A percentile compares a stretch with the other conserved stretches of the same genome.
These are phyloP conservation scores for Chytridiales sp. DNA, from an alignment of 371 early-diverging fungal genomes.

Conservation along the genomic window DNA sequence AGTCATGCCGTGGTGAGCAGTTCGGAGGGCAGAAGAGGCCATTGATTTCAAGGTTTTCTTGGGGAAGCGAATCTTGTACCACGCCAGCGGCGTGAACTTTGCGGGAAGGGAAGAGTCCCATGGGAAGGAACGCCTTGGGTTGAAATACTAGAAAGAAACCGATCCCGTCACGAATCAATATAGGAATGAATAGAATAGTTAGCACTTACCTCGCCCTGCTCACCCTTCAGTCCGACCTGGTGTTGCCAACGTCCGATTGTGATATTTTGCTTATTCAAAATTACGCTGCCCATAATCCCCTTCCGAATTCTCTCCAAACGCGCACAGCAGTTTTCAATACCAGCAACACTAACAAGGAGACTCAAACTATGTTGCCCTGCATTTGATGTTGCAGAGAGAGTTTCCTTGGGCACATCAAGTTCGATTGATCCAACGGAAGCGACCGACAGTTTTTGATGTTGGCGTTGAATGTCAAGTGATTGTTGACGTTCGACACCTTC, in stretches of 20 bases:
- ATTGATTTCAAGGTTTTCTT: background rate
- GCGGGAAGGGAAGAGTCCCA: background rate
- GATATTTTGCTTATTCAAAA: slow-evolving; percentile 39
- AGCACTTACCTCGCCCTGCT: slow-evolving; percentile 18
- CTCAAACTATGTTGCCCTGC: slow-evolving; percentile 22
- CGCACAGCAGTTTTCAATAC: slow-evolving; percentile 39
- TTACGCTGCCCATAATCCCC: slow-evolving; percentile 43
- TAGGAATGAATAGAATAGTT: background rate
- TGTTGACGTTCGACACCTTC: background rate
- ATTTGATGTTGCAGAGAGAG: background rate
- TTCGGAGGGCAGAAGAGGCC: background rate
- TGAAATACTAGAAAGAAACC: background rate
- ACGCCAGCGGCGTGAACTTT: slow-evolving; percentile 9
- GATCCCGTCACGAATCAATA: background rate
- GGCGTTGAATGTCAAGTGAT: background rate
- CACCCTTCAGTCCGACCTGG: slow-evolving; percentile 40
- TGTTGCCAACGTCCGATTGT: slow-evolving; percentile 42
- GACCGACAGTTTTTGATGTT: background rate
- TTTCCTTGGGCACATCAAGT: background rate
- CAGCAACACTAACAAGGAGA: slow-evolving; percentile 42
- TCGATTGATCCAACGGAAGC: slow-evolving; percentile 8
- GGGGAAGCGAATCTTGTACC: slow-evolving; percentile 28
- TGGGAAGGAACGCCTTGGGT: background rate
- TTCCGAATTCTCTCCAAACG: slow-evolving; percentile 40
- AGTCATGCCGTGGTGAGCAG: too few species aligned